Base-by-base conservation (phyloP, 148 eudicot species). In the Rhododendron ferrugineum region DNA sequence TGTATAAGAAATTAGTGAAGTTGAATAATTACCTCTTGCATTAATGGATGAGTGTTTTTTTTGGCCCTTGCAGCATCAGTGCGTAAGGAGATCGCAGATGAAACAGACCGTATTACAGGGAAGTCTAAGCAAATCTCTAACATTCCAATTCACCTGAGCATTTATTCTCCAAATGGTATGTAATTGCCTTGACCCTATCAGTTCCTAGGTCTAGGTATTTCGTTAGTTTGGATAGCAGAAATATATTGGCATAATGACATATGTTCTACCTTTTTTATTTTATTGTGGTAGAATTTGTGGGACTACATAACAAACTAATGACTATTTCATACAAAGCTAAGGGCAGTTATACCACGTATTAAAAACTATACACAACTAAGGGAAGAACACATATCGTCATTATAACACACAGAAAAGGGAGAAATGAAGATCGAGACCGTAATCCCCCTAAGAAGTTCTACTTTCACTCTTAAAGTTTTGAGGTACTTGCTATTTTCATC, bases 91-190 rank as follows among this genome's bases (percentile, higher is more conserved):
- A 97, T 97, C 78, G 88, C 93, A 81, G 99, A 95, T 82, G 99
- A 97, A 90, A 97, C 99, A 72, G 99, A 97, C 68, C 98, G 98
- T 77, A 92, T 97, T 79, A 97, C 99, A 46, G 98, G 99, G 91
- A 89, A 92, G 88, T 13, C 94, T 84, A 97, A 97, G 89, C 91
- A 89, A 89, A 97, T 97, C 84, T 97, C 99, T 30, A 97, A 97
- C 86, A 85, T 93, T 87, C 99, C 99, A 86, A 97, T 97, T 88
- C 99, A 97, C 66, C 86, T 97, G 87, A 97, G 99, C 92, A 95
- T 97, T 86, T 95, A 94, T 89, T 97, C 99, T 82, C 96, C 99
- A 62, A 89, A 95, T 88, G 99, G 99, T 97, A 83, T 78, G 92
- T 88, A 37, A 79, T 78, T 44, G 11, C 81, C 60, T 62, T 32